A percentile compares a stretch with the other conserved stretches of the same genome.
These are phyloP conservation scores for Prototheca wickerhamii DNA, from an alignment of 163 green algal species.

Conservation along the genomic window DNA sequence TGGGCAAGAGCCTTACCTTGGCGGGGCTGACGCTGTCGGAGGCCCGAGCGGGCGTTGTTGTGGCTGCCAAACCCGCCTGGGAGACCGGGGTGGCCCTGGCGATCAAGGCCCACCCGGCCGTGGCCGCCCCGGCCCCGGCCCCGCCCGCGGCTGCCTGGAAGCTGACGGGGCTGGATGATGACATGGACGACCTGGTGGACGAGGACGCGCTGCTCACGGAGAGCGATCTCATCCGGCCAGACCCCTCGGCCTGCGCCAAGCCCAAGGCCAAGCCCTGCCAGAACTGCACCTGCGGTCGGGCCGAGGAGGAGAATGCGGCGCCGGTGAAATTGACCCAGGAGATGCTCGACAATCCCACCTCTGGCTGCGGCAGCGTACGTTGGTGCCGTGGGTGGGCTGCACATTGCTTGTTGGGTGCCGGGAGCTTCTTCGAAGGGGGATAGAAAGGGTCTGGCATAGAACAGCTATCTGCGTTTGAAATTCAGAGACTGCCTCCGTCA, in stretches of 20 bases:
- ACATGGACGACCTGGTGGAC: slow-evolving; percentile 63
- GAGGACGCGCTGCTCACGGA: slow-evolving; percentile 76
- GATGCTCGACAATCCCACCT: slow-evolving; percentile 87
- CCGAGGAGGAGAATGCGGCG: slow-evolving; percentile 50
- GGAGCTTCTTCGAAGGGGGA: too few species aligned
- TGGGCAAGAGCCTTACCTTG: slow-evolving; percentile 11
- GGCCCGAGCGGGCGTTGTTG: not conserved
- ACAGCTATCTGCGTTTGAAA: too few species aligned
- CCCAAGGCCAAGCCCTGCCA: slow-evolving; percentile 94
- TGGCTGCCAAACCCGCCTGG: slow-evolving; percentile 39
- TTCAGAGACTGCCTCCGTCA: not conserved
- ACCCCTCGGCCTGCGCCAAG: too few species aligned
- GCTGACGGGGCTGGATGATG: slow-evolving; percentile 38
- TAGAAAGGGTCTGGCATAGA: too few species aligned
- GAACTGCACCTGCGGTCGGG: slow-evolving; percentile 90
- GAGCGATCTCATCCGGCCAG: too few species aligned
- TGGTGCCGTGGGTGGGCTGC: too few species aligned
- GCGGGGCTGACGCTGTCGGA: slow-evolving; percentile 7
- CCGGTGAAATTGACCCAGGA: slow-evolving; percentile 61
- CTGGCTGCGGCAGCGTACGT: slow-evolving; percentile 84
- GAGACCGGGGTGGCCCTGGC: slow-evolving; percentile 44
- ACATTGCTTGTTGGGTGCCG: too few species aligned
- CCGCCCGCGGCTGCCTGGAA: slow-evolving; percentile 31
- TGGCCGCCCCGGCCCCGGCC: not conserved
- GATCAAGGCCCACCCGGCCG: too few species aligned